Percentiles rank a stretch among this genome's conserved stretches.
phyloP scores from a whole-genome alignment of 129 eudicot genomes.

The Centaurea solstitialis region DNA sequence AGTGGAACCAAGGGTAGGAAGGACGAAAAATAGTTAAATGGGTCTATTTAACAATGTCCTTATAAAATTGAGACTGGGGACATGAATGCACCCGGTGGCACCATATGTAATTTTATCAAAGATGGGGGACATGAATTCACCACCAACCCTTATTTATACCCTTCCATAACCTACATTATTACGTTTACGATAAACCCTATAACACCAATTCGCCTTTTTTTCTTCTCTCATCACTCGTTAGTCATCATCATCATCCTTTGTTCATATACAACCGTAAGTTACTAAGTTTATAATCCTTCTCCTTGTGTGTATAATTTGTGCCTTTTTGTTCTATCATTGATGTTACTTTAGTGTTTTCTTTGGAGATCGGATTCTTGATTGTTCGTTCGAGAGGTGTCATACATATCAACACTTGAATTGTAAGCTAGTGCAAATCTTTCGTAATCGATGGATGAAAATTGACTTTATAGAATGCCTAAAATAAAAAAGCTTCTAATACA shows the following conservation, averaged over 20 bases:
- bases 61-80: too few species aligned
- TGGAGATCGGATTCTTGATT: conserved; percentile 26
- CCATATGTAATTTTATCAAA: conserved; percentile 6
- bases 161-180: background rate
- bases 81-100: conserved; percentile 31
- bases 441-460: too few species aligned
- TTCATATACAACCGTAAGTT: conserved; percentile 8
- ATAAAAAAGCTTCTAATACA: too few species aligned
- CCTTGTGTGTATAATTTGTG: background rate
- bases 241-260: background rate
- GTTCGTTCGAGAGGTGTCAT: conserved; percentile 5
- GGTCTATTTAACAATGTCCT: too few species aligned
- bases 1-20: too few species aligned
- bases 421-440: conserved; percentile 6
- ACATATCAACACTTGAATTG: conserved; percentile 15
- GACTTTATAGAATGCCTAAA: too few species aligned
- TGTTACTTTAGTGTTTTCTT: background rate
- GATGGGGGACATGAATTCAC: conserved; percentile 19
- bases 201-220: background rate
- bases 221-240: too few species aligned
- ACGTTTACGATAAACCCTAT: conserved; percentile 28
- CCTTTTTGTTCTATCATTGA: conserved; percentile 1
- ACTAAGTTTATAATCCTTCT: background rate
- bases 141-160: conserved; percentile 4
- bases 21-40: too few species aligned